Base-by-base conservation (phyloP, 1,139 yeast species). In the Debaryomyces robertsiae region DNA sequence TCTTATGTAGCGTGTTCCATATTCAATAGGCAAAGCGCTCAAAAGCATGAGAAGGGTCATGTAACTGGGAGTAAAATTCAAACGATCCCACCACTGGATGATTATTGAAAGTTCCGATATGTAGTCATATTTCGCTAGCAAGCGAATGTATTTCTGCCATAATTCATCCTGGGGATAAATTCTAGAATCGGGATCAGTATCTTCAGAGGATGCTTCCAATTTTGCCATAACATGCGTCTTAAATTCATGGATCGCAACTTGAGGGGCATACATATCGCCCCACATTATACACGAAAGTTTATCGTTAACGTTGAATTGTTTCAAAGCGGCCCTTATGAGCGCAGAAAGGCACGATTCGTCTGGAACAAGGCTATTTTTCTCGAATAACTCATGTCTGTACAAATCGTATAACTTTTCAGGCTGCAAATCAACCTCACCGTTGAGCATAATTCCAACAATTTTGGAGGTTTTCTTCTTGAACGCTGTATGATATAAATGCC, bases 241-340 rank as follows among this genome's bases (percentile, higher is more conserved):
- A 58, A 82, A 79, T 53, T 83, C 87, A 31, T 67, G 73, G 5
- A 81, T 70, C 0, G 86, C 82, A 11, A 81, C 67, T 47, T 82
- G 88, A 1, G 84, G 69, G 0, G 90, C 86, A 44, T 62, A 75
- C 25, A 74, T 46, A 1, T 64, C 65, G 3, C 65, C 77, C 85
- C 86, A 81, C 3, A 53, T 33, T 11, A 61, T 45, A 4, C 58
- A 49, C 11, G 24, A 23, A 3, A 23, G n/a, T 15, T 15, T 22
- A 1, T 54, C 45, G 3, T 52, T 51, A 1, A 51, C 41, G 6
- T 46, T 41, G 1, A 49, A 46, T 4, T 49, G 44, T 16, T 51
- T 46, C 6, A 38, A 36, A 3, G 78, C 60, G 1, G 75, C 75
- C 3, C 65, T 54, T 6, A 81, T 55, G 15, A 81, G 57, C 0